A percentile compares a stretch with the other conserved stretches of the same genome.
Evolutionary conservation across 192 early-diverging fungal genomes (phyloP).

Genomic region (Coemansia sp.): DNA sequence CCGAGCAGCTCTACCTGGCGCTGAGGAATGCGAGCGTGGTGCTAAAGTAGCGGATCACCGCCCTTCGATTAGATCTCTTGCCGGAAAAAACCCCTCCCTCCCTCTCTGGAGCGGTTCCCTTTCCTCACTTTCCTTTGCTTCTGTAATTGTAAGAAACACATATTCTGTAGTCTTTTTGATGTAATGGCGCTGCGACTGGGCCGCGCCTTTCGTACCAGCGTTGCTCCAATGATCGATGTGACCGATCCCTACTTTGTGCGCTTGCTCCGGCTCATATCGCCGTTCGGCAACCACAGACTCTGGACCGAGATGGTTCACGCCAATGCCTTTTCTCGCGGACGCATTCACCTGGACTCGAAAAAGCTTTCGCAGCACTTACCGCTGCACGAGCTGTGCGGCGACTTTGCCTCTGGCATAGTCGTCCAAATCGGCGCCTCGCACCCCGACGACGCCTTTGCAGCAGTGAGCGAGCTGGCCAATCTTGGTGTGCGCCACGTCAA

Average conservation of each 20-base stretch:
- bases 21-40: conserved; percentile 76
- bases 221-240: conserved; percentile 77
- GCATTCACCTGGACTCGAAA: conserved; percentile 10
- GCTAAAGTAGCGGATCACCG: conserved; percentile 49
- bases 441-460: conserved; percentile 26
- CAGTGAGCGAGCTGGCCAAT: conserved; percentile 43
- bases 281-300: conserved; percentile 54
- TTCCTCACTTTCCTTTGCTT: neutral
- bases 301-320: conserved; percentile 77
- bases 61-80: neutral
- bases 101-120: too few relatives aligned
- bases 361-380: conserved; percentile 31
- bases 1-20: conserved; percentile 78
- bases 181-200: conserved; percentile 12
- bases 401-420: conserved; percentile 35
- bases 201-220: conserved; percentile 49
- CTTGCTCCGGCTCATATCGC: conserved; percentile 64
- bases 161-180: neutral
- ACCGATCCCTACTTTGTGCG: conserved; percentile 68
- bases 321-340: conserved; percentile 41
- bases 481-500: conserved; percentile 65
- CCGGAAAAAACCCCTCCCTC: too few relatives aligned
- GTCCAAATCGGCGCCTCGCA: conserved; percentile 44
- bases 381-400: conserved; percentile 18
- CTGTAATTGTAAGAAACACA: neutral